Percentiles rank a stretch among this genome's conserved stretches.
Evolutionary conservation across 139 green algal species (phyloP).

Genomic region (Eudorina sp.): DNA sequence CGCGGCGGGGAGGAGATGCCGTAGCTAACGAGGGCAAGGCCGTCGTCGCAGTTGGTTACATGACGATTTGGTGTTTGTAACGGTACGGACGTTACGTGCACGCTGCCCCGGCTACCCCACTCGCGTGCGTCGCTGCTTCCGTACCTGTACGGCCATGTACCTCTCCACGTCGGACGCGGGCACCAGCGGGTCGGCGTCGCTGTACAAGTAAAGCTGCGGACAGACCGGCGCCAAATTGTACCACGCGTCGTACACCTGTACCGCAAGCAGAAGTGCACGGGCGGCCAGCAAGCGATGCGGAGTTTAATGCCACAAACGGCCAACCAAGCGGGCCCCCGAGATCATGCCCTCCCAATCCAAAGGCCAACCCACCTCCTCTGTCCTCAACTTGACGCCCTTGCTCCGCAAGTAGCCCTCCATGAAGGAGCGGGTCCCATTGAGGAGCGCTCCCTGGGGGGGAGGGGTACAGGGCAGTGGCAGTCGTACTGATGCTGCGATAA

Average conservation of each 20-base stretch:
- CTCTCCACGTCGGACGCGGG: conserved; percentile 62
- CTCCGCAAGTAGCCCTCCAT: conserved; percentile 36
- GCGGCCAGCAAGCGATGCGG: too few species aligned
- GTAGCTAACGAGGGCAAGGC: too few species aligned
- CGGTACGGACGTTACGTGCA: too few species aligned
- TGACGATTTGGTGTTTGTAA: too few species aligned
- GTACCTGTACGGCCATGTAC: conserved; percentile 72
- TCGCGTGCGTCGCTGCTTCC: too few species aligned
- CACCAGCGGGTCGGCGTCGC: conserved; percentile 71
- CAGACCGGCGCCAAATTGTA: conserved; percentile 62
- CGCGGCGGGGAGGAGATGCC: too few species aligned
- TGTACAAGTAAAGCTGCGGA: conserved; percentile 82
- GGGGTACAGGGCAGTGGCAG: neutral
- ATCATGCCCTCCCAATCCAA: too few species aligned
- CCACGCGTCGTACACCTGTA: conserved; percentile 53
- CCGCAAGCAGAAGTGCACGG: neutral
- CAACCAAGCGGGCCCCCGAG: too few species aligned
- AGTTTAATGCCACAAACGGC: too few species aligned
- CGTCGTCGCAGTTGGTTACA: too few species aligned
- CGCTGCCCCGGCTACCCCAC: too few species aligned
- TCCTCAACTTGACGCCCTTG: conserved; percentile 35
- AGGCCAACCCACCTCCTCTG: conserved; percentile 42
- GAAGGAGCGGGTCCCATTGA: neutral
- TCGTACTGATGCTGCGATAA: too few species aligned
- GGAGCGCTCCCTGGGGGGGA: conserved; percentile 24